Percentiles rank a stretch among this genome's conserved stretches.
Evolutionary conservation across 495 filamentous ascomycete species (phyloP).

Genomic region (Amphirosellinia nigrospora): DNA sequence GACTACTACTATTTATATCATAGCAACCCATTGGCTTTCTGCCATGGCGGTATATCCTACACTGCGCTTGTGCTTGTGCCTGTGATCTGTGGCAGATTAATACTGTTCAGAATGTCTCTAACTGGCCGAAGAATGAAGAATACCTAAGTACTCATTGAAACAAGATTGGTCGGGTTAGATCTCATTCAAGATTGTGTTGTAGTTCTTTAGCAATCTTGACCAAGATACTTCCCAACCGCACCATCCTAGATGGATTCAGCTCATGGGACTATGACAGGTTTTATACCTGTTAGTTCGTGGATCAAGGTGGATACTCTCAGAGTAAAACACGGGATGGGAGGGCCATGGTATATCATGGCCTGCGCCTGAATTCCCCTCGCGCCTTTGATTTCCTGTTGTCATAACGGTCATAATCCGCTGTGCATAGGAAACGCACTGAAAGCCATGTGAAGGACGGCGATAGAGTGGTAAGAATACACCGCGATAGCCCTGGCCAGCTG

Average conservation of each 20-base stretch:
- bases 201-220: background rate
- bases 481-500: background rate
- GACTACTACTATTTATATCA: conserved; percentile 11
- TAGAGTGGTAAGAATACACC: background rate
- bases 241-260: background rate
- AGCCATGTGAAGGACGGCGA: background rate
- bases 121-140: background rate
- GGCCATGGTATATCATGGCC: background rate
- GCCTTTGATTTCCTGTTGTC: background rate
- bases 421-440: background rate
- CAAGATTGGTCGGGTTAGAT: background rate
- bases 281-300: background rate
- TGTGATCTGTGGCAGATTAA: background rate
- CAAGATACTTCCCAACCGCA: background rate
- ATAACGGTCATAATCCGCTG: background rate
- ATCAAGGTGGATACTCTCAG: background rate
- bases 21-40: conserved; percentile 5
- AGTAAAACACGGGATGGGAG: background rate
- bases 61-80: background rate
- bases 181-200: background rate
- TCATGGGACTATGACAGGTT: background rate
- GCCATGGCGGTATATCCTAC: background rate
- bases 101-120: background rate
- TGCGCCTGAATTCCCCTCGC: background rate
- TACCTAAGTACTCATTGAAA: background rate